Base-by-base conservation (phyloP, 1,139 yeast genomes). In the Pichia sp. region DNA sequence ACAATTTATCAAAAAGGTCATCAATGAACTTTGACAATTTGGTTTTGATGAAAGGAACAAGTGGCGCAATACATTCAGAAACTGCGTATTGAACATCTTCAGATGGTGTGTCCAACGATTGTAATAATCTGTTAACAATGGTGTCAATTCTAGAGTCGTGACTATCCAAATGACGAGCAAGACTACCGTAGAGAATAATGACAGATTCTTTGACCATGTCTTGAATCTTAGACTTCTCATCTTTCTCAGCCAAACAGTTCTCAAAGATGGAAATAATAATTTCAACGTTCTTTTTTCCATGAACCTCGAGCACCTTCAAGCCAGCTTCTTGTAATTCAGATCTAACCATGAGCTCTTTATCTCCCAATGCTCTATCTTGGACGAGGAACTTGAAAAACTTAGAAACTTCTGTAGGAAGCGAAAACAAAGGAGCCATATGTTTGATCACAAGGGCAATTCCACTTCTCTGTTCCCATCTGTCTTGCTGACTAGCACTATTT, bases 291-390 rank as follows among this genome's bases (percentile, higher is more conserved):
- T 60, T 55, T 16, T 73, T 64, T 15, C 95, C 96, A 47, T 80
- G 82, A 3, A 56, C 51, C 32, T 76, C 68, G 37, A 91, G 75
- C 27, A 85, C 67, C 29, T 71, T 75, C 39, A 81, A 69, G 38
- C 96, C 98, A n/a, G 96, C 93, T 40, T 81, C 91, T 53, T 86
- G 87, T 56, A 88, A 69, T 53, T 83, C 93, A 45, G 78, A 83
- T 40, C 91, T 76, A 4, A 86, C 96, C 37, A 74, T 62, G 3
- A 72, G 66, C 43, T 82, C 83, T 42, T 71, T 68, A 53, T 88
- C 97, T 25, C 85, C 87, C 35, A 87, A 60, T 0, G 87, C 81
- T 33, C 73, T 70, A 22, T 70, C 72, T 15, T 69, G 62, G 42
- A 84, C 64, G 50, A 84, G 78, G 42, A 55, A 54, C 21, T 63